phyloP scores from a whole-genome alignment of 768 basidiomycete genomes.

The Fomitopsis serialis region DNA sequence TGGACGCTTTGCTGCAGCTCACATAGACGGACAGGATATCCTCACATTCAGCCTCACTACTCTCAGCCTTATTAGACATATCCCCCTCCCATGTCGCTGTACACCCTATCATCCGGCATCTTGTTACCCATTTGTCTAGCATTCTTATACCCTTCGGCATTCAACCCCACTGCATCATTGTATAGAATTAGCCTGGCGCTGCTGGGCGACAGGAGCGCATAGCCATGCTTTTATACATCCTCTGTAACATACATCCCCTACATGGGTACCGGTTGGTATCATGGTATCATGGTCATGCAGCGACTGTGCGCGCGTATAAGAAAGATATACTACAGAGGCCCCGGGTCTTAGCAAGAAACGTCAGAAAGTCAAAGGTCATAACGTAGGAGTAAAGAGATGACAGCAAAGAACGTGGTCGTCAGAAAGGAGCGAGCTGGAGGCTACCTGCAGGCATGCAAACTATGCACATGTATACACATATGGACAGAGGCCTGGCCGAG shows the following conservation, averaged over 20 bases:
- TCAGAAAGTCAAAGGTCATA: conserved; percentile 5
- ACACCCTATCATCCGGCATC: neutral
- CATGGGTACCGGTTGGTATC: conserved; percentile 2
- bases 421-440: neutral
- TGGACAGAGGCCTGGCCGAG: conserved; percentile 2
- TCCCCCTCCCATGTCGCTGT: neutral
- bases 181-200: conserved; percentile 16
- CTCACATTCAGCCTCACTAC: neutral
- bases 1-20: conserved; percentile 13
- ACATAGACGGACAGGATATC: conserved; percentile 15
- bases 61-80: conserved; percentile 1
- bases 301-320: neutral
- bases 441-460: neutral
- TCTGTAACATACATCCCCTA: conserved; percentile 13
- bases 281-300: conserved; percentile 1
- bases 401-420: neutral
- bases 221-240: conserved; percentile 17
- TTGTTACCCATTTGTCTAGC: neutral
- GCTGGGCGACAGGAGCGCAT: conserved; percentile 12
- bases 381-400: conserved; percentile 5
- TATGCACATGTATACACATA: conserved; percentile 12
- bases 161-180: neutral
- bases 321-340: neutral
- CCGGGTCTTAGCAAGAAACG: neutral
- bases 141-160: neutral